Base-by-base conservation (phyloP, 331 rosid species). In the Cydonia oblonga region DNA sequence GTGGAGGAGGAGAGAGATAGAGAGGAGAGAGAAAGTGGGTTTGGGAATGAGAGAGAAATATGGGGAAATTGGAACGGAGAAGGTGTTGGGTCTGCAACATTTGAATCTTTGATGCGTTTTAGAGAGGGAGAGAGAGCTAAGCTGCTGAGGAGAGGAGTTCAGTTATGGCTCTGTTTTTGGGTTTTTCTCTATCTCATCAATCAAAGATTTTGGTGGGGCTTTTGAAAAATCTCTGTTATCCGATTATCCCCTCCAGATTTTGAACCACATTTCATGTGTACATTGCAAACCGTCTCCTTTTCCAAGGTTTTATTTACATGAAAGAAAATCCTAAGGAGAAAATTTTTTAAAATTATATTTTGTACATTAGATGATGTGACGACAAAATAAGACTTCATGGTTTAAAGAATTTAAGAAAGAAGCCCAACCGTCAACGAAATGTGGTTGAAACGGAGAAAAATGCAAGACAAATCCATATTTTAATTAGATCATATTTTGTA, bases 81-180 rank as follows among this genome's bases (percentile, higher is more conserved):
- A 76, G 72, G 69, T 79, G 82, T 56, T 71, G 76, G 44, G 90
- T 74, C 52, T 84, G 84, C 85, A 86, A 84, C 97, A 92, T 92
- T 77, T n/a, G n/a, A n/a, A n/a, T n/a, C n/a, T n/a, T n/a, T 85
- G 75, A 56, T 64, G 54, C 19, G 38, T 56, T 18, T 64, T 28
- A 33, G 66, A 32, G 44, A 32, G 70, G 30, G 38, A 61, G 25
- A 69, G 49, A 61, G 18, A 77, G 23, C 4, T 7, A 42, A 40
- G 66, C 23, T 63, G 29, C 66, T 38, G 29, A 8, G 20, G 75
- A n/a, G 29, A 8, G 20, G 75, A n/a, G 28, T 60, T 60, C 44
- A 38, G 40, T 24, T 44, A 7, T 42, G 18, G 22, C 74, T 20
- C 68, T 58, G 61, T 28, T 67, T 46, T 20, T 40, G 18, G 14